These are phyloP conservation scores for Trametopsis cervina DNA, from an alignment of 768 basidiomycete species.

Conservation along the genomic window DNA sequence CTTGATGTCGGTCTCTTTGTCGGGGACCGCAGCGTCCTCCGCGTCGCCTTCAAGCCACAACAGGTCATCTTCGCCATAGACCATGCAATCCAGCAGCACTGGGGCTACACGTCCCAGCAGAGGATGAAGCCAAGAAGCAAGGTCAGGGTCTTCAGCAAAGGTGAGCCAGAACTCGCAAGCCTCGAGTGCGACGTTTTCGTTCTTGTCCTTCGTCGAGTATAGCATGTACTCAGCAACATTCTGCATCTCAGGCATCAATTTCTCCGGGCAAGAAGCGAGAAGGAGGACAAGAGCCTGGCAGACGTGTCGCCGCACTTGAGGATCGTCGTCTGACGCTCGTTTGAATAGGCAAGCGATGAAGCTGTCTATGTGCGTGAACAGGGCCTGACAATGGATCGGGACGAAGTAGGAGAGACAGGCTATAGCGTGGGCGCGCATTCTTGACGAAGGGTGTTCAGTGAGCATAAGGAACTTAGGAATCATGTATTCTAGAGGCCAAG, in stretches of 20 bases:
- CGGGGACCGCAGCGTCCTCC: conserved; percentile 84
- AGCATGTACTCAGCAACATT: conserved; percentile 99
- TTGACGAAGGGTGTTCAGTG: conserved; percentile 76
- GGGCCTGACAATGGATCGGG: conserved; percentile 77
- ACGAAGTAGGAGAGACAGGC: conserved; percentile 94
- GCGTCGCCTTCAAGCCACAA: conserved; percentile 89
- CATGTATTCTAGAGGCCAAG: conserved; percentile 93
- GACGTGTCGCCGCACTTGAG: conserved; percentile 91
- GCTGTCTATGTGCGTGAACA: conserved; percentile 85
- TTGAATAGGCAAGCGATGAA: conserved; percentile 94
- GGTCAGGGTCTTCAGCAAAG: conserved; percentile 91
- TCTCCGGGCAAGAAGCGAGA: conserved; percentile 88
- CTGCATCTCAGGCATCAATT: conserved; percentile 91
- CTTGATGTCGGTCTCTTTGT: conserved; percentile 94
- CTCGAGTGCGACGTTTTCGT: conserved; percentile 93
- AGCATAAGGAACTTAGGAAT: conserved; percentile 91
- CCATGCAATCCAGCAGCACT: conserved; percentile 93
- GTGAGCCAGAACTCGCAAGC: conserved; percentile 99
- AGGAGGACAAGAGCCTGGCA: conserved; percentile 94
- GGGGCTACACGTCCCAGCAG: conserved; percentile 90
- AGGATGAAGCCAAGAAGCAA: conserved; percentile 78
- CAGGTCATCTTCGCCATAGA: conserved; percentile 95
- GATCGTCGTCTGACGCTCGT: conserved; percentile 88
- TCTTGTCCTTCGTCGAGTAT: conserved; percentile 95
- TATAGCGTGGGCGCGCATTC: conserved; percentile 91